These are phyloP conservation scores for Amniculicola lignicola DNA, from an alignment of 495 filamentous ascomycete genomes.

Conservation along the genomic window DNA sequence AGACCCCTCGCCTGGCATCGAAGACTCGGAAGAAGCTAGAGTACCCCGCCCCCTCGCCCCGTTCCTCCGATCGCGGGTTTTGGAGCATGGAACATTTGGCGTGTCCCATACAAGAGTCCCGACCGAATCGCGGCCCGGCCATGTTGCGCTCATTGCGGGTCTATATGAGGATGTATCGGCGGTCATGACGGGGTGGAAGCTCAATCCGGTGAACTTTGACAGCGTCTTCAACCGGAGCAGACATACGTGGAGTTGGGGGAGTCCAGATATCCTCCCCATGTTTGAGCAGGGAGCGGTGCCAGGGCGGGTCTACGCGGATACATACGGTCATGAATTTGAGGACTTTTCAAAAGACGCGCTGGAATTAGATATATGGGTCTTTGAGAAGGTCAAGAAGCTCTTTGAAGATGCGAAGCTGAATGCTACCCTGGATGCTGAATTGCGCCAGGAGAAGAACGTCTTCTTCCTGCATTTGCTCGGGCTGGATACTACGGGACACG, in stretches of 20 bases:
- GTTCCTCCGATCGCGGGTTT: slow-evolving; percentile 83
- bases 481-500: slow-evolving; percentile 88
- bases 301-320: slow-evolving; percentile 77
- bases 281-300: slow-evolving; percentile 92
- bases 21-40: slow-evolving; percentile 49
- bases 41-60: slow-evolving; percentile 77
- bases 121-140: slow-evolving; percentile 93
- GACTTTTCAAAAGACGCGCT: slow-evolving; percentile 83
- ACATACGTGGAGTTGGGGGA: slow-evolving; percentile 99
- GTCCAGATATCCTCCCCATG: slow-evolving; percentile 96
- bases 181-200: slow-evolving; percentile 96
- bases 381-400: slow-evolving; percentile 83
- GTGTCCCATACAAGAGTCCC: slow-evolving; percentile 97
- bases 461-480: slow-evolving; percentile 98
- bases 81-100: slow-evolving; percentile 93
- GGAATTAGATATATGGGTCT: slow-evolving; percentile 89
- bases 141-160: slow-evolving; percentile 96
- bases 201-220: slow-evolving; percentile 98
- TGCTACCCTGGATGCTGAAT: slow-evolving; percentile 65
- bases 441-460: slow-evolving; percentile 82
- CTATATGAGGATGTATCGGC: slow-evolving; percentile 98
- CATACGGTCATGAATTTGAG: slow-evolving; percentile 79
- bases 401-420: slow-evolving; percentile 78
- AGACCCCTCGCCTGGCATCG: slow-evolving; percentile 72
- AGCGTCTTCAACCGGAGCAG: slow-evolving; percentile 95